Conservation (phyloP, 352 stramenopile genomes). For the Lagenidium giganteum region DNA sequence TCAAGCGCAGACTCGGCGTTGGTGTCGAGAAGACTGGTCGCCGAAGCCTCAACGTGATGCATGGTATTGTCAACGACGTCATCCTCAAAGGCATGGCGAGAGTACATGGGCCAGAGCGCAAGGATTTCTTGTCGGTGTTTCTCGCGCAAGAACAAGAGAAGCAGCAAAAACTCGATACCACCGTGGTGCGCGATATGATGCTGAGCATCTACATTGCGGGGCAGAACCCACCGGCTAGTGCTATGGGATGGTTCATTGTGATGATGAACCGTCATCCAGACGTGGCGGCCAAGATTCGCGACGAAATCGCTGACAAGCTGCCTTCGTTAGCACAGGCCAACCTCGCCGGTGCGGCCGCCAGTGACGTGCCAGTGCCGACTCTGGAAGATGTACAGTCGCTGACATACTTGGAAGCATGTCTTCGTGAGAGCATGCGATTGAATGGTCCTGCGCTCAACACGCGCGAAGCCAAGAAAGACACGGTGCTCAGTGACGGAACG, state of each 20-base stretch:
- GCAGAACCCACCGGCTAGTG: slow-evolving; percentile 64
- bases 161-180: slow-evolving; percentile 8
- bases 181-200: slow-evolving; percentile 53
- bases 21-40: slow-evolving; percentile 19
- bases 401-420: slow-evolving; percentile 40
- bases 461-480: slow-evolving; percentile 43
- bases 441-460: slow-evolving; percentile 57
- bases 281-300: slow-evolving; percentile 19
- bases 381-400: slow-evolving; percentile 44
- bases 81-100: slow-evolving; percentile 28
- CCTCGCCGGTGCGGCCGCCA: neutral
- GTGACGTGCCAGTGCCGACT: slow-evolving; percentile 19
- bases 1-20: slow-evolving; percentile 16
- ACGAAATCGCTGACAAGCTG: slow-evolving; percentile 23
- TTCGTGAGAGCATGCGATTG: slow-evolving; percentile 60
- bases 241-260: slow-evolving; percentile 72
- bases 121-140: slow-evolving; percentile 44
- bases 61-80: slow-evolving; percentile 19
- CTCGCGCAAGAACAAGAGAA: slow-evolving; percentile 15
- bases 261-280: slow-evolving; percentile 63
- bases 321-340: slow-evolving; percentile 11
- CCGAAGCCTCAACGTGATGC: slow-evolving; percentile 17
- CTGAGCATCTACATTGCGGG: slow-evolving; percentile 78
- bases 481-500: slow-evolving; percentile 62
- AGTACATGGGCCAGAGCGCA: neutral